Conservation (phyloP, 129 eudicot species). For the Pseudognaphalium luteoalbum region DNA sequence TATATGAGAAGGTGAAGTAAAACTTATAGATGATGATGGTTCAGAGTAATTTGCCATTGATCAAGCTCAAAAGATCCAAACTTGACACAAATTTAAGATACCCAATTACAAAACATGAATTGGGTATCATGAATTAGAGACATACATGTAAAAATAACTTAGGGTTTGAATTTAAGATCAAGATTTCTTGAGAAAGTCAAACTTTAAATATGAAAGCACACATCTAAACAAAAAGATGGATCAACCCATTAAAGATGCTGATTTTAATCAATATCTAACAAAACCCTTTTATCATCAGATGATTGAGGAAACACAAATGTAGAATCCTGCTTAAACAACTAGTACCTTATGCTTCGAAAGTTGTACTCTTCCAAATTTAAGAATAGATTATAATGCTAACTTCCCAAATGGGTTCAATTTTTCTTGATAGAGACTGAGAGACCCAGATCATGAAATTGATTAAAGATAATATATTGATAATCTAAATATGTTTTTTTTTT, state of each 20-base stretch:
- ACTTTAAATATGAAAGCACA: background rate
- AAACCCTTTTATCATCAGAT: slow-evolving; percentile 2
- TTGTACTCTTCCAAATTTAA: slow-evolving; percentile 14
- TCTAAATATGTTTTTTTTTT: background rate
- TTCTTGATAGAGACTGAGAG: slow-evolving; percentile 9
- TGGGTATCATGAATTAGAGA: slow-evolving; percentile 13
- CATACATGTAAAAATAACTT: background rate
- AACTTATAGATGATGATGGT: slow-evolving; percentile 59
- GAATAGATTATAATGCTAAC: background rate
- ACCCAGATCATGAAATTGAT: slow-evolving; percentile 4
- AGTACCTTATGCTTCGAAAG: slow-evolving; percentile 14
- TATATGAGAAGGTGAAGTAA: slow-evolving; percentile 57
- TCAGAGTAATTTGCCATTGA: slow-evolving; percentile 51
- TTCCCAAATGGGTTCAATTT: slow-evolving; percentile 9
- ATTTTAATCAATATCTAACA: slow-evolving; percentile 9
- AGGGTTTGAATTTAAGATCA: background rate
- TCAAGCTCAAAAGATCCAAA: background rate
- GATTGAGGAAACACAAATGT: background rate
- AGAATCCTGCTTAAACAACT: background rate
- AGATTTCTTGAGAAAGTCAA: slow-evolving; percentile 1
- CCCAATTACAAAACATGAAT: slow-evolving; percentile 6
- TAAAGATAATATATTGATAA: background rate
- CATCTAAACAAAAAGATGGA: background rate
- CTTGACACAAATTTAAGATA: slow-evolving; percentile 9
- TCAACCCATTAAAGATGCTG: slow-evolving; percentile 7